phyloP scores from a whole-genome alignment of 1,284 basidiomycete species.

The Ganoderma boninense region DNA sequence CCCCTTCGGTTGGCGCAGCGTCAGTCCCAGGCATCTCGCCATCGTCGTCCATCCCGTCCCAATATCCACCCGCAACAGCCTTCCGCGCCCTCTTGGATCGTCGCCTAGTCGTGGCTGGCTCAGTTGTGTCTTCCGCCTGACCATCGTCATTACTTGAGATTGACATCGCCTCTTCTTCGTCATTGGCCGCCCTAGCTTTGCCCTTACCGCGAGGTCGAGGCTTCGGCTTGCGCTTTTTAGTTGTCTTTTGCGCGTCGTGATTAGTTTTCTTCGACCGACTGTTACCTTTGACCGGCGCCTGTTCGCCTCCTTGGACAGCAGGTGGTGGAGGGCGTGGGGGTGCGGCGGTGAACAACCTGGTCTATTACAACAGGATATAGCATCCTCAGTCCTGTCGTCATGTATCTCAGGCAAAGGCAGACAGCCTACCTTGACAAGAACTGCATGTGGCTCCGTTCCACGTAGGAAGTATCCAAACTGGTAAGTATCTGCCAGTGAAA shows the following conservation, averaged over 20 bases:
- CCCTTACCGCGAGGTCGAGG: conserved; percentile 48
- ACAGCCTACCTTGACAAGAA: conserved; percentile 70
- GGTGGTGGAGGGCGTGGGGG: conserved; percentile 42
- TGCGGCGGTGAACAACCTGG: conserved; percentile 62
- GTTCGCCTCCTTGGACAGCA: conserved; percentile 8
- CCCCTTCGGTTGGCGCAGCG: neutral
- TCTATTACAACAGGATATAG: conserved; percentile 41
- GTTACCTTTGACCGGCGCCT: conserved; percentile 18
- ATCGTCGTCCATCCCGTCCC: conserved; percentile 34
- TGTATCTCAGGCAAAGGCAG: neutral
- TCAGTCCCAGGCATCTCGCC: conserved; percentile 15
- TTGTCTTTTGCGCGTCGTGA: conserved; percentile 26
- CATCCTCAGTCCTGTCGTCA: neutral
- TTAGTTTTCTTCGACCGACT: conserved; percentile 6
- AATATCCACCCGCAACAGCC: conserved; percentile 34
- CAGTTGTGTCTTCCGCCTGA: conserved; percentile 1
- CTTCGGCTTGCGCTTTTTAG: conserved; percentile 51
- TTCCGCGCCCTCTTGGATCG: conserved; percentile 36
- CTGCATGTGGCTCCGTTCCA: conserved; percentile 76
- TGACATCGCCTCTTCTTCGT: conserved; percentile 36
- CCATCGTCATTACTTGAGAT: conserved; percentile 39
- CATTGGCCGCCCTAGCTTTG: conserved; percentile 36
- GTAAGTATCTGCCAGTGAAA: conserved; percentile 63
- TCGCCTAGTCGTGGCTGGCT: conserved; percentile 18
- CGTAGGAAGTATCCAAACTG: conserved; percentile 85